phyloP scores from a whole-genome alignment of 192 early-diverging fungal species.

The Piromyces sp. region DNA sequence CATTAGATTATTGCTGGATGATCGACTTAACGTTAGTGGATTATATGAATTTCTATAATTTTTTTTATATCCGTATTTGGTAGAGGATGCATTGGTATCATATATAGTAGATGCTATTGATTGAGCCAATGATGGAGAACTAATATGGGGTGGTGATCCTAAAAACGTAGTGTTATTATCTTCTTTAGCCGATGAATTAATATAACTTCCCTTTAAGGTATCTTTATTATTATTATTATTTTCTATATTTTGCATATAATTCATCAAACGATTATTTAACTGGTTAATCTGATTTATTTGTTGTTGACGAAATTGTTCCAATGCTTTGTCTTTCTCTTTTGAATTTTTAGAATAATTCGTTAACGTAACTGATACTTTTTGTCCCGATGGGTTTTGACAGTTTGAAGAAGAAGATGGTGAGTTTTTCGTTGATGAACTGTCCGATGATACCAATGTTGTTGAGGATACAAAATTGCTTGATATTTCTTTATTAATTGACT shows the following conservation, averaged over 20 bases:
- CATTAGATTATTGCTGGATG: background rate
- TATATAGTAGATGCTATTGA: background rate
- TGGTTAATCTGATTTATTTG: background rate
- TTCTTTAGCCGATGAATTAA: background rate
- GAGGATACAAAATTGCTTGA: background rate
- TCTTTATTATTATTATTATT: background rate
- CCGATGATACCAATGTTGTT: too few relatives aligned
- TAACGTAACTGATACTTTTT: too few relatives aligned
- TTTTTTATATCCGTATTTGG: background rate
- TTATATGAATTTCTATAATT: background rate
- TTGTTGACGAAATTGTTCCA: background rate
- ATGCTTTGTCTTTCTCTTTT: background rate
- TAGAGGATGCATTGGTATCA: background rate
- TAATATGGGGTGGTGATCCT: background rate
- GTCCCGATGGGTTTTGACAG: too few relatives aligned
- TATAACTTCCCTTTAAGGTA: too few relatives aligned
- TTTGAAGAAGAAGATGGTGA: background rate
- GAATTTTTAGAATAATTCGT: background rate
- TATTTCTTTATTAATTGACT: background rate
- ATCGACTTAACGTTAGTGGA: background rate
- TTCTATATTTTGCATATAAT: background rate
- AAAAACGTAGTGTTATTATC: background rate
- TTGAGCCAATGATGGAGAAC: background rate
- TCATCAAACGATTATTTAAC: background rate
- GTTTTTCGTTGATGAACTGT: background rate